Evolutionary conservation across 768 basidiomycete species (phyloP), one percentile per base, ranked within the genome.

Genomic region (Tricholoma matsutake): DNA sequence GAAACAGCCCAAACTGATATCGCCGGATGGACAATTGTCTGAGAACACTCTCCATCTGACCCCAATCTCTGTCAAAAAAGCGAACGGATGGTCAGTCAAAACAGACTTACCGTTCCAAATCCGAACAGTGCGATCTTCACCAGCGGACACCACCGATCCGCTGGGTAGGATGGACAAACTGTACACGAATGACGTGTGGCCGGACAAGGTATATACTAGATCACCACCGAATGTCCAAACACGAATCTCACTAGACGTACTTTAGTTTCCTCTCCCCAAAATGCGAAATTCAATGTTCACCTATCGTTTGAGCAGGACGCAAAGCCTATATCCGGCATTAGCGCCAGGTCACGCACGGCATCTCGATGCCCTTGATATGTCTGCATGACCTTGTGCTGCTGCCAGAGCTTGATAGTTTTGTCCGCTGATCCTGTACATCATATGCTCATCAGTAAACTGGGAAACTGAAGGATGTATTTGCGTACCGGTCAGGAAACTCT

Each of bases 1-100:
- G 92, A 87, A 14, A 96, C 92, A 2, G 91, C 78, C 97, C 97
- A 99, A 2, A 99, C 92, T n/a, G 96, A 98, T 59, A 96, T 92
- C 7, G 94, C 94, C 6, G 97, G 95, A 69, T 97, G 94, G 9
- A 92, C 84, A 61, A 99, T 86, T 9, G 89, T 91, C 73, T 99
- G 96, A 6, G 83, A 74, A 65, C 92, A 92, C 72, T 94, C 92
- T 13, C 92, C 95, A 64, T 94, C 96, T 92, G 65, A 32, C 32
- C 16, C 8, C 32, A 58, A 47, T 47, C 45, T 56, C 56, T 59
- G 22, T 49, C 13, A 25, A 28, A 13, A 41, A 53, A 57, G 34
- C 35, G 53, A 60, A 29, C n/a, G 14, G 47, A 54, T 10, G 52
- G 20, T 28, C 29, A 51, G 47, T 54, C 29, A 13, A 22, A 49